Conservation (phyloP, 2,329 filamentous ascomycete genomes). For the Penicillium rolfsii region DNA sequence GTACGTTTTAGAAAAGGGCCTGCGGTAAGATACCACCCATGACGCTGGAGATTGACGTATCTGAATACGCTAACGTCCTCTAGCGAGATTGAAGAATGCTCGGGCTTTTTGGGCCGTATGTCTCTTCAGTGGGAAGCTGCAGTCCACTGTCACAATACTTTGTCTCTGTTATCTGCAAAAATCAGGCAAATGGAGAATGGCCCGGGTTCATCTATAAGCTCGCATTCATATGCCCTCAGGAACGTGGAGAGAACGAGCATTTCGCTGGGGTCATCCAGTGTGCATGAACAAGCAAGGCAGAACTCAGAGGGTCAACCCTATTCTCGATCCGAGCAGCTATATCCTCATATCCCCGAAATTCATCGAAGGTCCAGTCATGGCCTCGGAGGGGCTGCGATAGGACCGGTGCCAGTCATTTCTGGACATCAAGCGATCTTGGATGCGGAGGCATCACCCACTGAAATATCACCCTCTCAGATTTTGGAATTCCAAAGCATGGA, state of each 20-base stretch:
- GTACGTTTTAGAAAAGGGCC: slow-evolving; percentile 41
- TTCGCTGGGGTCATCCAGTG: neutral
- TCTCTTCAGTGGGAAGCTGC: slow-evolving; percentile 46
- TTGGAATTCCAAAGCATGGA: slow-evolving; percentile 16
- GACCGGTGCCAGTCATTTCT: neutral
- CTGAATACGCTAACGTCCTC: slow-evolving; percentile 6
- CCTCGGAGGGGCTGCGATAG: neutral
- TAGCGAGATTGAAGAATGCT: slow-evolving; percentile 43
- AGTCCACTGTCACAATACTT: slow-evolving; percentile 43
- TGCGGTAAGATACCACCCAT: slow-evolving; percentile 31
- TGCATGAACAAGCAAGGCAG: neutral
- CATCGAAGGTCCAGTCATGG: neutral
- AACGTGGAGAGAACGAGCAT: slow-evolving; percentile 3
- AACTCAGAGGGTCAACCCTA: too few species aligned
- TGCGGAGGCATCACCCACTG: neutral
- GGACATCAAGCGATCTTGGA: neutral
- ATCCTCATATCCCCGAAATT: neutral
- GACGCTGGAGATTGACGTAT: neutral
- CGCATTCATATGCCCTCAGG: slow-evolving; percentile 18
- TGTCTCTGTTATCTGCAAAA: slow-evolving; percentile 39
- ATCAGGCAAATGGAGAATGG: slow-evolving; percentile 29
- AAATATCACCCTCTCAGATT: slow-evolving; percentile 6
- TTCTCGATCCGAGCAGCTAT: neutral
- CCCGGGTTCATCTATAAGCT: neutral
- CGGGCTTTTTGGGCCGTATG: slow-evolving; percentile 40